These are phyloP conservation scores for Breynia disticha DNA, from an alignment of 441 rosid genomes.

Conservation along the genomic window DNA sequence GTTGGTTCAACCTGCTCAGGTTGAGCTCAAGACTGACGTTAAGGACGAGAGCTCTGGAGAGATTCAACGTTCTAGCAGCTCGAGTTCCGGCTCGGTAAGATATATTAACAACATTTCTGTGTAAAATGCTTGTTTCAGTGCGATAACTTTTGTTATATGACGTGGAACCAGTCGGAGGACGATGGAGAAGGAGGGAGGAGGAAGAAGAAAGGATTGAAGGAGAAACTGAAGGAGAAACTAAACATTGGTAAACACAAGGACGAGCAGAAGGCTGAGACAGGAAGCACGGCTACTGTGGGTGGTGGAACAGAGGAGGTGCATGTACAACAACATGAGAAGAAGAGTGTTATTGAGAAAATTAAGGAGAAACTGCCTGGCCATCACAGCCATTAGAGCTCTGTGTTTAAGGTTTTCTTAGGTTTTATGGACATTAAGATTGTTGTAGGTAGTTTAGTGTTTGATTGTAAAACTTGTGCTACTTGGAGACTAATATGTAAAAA, in stretches of 20 bases:
- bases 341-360: constrained; percentile 48
- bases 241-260: constrained; percentile 25
- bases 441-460: too few relatives aligned
- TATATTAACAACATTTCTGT: neutral
- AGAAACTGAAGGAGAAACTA: constrained; percentile 62
- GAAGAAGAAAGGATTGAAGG: constrained; percentile 49
- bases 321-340: constrained; percentile 41
- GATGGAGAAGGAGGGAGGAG: constrained; percentile 75
- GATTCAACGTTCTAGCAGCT: constrained; percentile 34
- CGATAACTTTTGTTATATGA: neutral
- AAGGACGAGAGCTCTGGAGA: constrained; percentile 17
- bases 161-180: constrained; percentile 39
- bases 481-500: too few relatives aligned
- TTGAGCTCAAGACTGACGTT: constrained; percentile 6
- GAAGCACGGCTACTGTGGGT: constrained; percentile 3
- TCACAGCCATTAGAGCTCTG: constrained; percentile 17
- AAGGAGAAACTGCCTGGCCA: constrained; percentile 56
- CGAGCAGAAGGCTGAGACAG: constrained; percentile 19
- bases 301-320: neutral
- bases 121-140: neutral
- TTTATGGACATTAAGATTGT: neutral
- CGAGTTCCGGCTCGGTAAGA: constrained; percentile 59
- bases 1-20: neutral
- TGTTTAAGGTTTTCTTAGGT: neutral
- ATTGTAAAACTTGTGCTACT: too few relatives aligned